A percentile compares a stretch with the other conserved stretches of the same genome.
phyloP scores from a whole-genome alignment of 768 basidiomycete genomes.

The Tulasnella sp. region DNA sequence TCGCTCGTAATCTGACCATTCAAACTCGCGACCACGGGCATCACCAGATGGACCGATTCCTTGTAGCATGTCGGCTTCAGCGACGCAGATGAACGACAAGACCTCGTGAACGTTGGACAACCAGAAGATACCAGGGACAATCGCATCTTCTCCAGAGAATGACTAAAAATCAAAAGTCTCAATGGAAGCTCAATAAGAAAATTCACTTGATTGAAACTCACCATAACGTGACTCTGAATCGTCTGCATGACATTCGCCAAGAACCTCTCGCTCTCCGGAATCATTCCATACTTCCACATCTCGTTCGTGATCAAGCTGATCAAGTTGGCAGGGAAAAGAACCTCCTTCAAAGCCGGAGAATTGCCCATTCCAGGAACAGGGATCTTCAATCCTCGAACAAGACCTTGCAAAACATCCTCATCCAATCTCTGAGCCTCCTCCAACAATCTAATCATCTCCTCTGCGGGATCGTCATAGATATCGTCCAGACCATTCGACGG shows the following conservation, averaged over 20 bases:
- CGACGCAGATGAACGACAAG: slow-evolving; percentile 95
- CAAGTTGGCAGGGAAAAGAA: slow-evolving; percentile 96
- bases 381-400: slow-evolving; percentile 86
- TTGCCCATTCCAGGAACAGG: slow-evolving; percentile 80
- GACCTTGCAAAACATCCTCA: slow-evolving; percentile 81
- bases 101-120: slow-evolving; percentile 99
- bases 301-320: slow-evolving; percentile 98
- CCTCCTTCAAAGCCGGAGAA: slow-evolving; percentile 90
- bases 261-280: slow-evolving; percentile 93
- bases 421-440: slow-evolving; percentile 82
- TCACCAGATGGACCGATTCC: slow-evolving; percentile 96
- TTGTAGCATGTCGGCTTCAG: slow-evolving; percentile 97
- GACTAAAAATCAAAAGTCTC: slow-evolving; percentile 36
- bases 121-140: slow-evolving; percentile 97
- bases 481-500: slow-evolving; percentile 50
- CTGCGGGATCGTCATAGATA: slow-evolving; percentile 78
- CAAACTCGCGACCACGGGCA: slow-evolving; percentile 78
- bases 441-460: slow-evolving; percentile 90
- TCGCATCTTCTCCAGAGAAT: slow-evolving; percentile 86
- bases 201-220: slow-evolving; percentile 30
- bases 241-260: slow-evolving; percentile 98
- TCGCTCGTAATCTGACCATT: slow-evolving; percentile 94
- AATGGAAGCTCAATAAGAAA: not conserved
- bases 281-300: slow-evolving; percentile 99
- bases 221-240: slow-evolving; percentile 96